Evolutionary conservation across 177 flowering plant genomes (phyloP).

Genomic region (Vitis hybrid): DNA sequence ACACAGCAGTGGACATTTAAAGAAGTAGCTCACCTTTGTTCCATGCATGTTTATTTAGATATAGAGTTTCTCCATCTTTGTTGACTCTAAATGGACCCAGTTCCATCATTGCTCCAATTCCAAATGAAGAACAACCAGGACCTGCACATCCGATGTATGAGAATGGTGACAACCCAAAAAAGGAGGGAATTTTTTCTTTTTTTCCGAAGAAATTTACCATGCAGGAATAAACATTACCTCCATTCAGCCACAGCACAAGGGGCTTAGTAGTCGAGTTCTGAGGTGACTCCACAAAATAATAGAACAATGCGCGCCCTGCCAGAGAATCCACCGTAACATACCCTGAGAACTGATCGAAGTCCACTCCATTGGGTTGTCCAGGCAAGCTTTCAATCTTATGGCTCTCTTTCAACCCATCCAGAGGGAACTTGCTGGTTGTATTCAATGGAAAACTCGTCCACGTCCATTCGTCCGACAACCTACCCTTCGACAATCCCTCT

Average conservation of each 20-base stretch:
- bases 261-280: slow-evolving; percentile 38
- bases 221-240: slow-evolving; percentile 33
- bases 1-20: no score
- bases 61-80: slow-evolving; percentile 49
- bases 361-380: slow-evolving; percentile 43
- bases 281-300: slow-evolving; percentile 50
- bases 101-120: slow-evolving; percentile 55
- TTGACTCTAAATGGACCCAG: slow-evolving; percentile 63
- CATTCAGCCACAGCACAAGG: slow-evolving; percentile 53
- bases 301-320: slow-evolving; percentile 47
- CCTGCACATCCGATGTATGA: slow-evolving; percentile 23
- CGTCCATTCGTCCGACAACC: neutral
- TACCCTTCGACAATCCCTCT: no score
- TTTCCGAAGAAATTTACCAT: no score
- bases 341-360: slow-evolving; percentile 50
- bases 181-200: no score
- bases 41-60: slow-evolving; percentile 48
- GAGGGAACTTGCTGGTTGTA: slow-evolving; percentile 9
- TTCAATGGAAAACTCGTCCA: neutral
- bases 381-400: slow-evolving; percentile 44
- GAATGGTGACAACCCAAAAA: neutral
- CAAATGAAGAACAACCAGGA: slow-evolving; percentile 64
- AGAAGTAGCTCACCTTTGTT: slow-evolving; percentile 34
- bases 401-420: slow-evolving; percentile 30
- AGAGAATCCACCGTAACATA: slow-evolving; percentile 44